Evolutionary conservation across 352 stramenopile species (phyloP).

Genomic region (Phytophthora uliginosa): DNA sequence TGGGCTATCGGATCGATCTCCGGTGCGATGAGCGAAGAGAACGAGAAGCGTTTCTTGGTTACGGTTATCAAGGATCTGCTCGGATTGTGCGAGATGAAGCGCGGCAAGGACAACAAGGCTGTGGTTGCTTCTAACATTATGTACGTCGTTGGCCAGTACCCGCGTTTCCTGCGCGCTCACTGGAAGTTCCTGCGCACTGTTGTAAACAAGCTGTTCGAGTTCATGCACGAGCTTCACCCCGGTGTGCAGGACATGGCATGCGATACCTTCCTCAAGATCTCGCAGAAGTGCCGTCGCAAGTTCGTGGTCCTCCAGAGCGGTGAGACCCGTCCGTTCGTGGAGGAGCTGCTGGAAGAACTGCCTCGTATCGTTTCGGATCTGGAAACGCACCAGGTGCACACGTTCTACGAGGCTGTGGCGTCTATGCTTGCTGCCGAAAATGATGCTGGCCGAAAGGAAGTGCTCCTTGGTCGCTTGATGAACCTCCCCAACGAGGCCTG

Average conservation of each 20-base stretch:
- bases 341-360: slow-evolving; percentile 97
- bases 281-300: slow-evolving; percentile 97
- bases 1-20: slow-evolving; percentile 99
- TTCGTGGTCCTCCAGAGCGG: slow-evolving; percentile 98
- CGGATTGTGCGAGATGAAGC: slow-evolving; percentile 98
- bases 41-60: slow-evolving; percentile 99
- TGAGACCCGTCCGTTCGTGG: slow-evolving; percentile 96
- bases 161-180: slow-evolving; percentile 98
- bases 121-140: slow-evolving; percentile 99
- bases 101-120: slow-evolving; percentile 99
- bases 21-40: slow-evolving; percentile 99
- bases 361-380: slow-evolving; percentile 97
- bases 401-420: slow-evolving; percentile 99
- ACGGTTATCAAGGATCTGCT: slow-evolving; percentile 99
- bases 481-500: slow-evolving; percentile 95
- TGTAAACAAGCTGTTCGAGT: slow-evolving; percentile 99
- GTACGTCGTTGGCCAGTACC: slow-evolving; percentile 99
- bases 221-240: slow-evolving; percentile 99
- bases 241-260: slow-evolving; percentile 99
- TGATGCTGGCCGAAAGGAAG: slow-evolving; percentile 88
- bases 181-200: slow-evolving; percentile 99
- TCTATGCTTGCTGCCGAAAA: slow-evolving; percentile 87
- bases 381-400: slow-evolving; percentile 99
- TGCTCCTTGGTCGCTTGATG: slow-evolving; percentile 96
- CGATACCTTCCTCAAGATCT: slow-evolving; percentile 99